phyloP scores from a whole-genome alignment of 441 rosid species.

The Brassica balearica region DNA sequence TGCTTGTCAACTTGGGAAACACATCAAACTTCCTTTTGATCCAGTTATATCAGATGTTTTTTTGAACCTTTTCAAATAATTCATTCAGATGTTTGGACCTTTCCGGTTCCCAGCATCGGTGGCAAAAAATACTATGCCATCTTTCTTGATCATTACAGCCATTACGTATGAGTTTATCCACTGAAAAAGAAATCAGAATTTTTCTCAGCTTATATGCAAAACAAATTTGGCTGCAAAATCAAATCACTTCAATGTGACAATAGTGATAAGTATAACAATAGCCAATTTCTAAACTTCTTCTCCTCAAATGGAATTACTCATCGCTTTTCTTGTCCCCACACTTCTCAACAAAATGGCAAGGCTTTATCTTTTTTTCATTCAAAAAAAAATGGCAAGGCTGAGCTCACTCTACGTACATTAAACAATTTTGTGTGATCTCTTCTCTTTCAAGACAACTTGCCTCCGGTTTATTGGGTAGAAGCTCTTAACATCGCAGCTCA shows the following conservation, averaged over 20 bases:
- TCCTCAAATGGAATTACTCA: neutral
- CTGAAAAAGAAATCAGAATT: neutral
- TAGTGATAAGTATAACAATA: neutral
- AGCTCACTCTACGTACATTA: neutral
- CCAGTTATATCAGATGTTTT: neutral
- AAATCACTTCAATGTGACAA: neutral
- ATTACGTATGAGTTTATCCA: neutral
- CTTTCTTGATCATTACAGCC: neutral
- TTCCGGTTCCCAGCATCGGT: neutral
- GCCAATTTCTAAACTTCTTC: neutral
- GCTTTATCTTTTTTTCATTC: neutral
- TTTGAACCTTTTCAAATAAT: neutral
- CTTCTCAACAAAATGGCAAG: neutral
- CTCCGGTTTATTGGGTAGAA: neutral
- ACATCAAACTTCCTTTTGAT: neutral
- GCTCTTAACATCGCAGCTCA: neutral
- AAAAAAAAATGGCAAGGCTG: neutral
- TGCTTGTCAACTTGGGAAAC: neutral
- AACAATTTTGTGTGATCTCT: neutral
- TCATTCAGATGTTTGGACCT: neutral
- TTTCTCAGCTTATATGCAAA: neutral
- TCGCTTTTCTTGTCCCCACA: neutral
- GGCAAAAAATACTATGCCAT: neutral
- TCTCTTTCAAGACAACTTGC: neutral
- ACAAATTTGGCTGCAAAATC: neutral